phyloP scores from a whole-genome alignment of 2,329 filamentous ascomycete species.

The Colletotrichum orchidophilum region DNA sequence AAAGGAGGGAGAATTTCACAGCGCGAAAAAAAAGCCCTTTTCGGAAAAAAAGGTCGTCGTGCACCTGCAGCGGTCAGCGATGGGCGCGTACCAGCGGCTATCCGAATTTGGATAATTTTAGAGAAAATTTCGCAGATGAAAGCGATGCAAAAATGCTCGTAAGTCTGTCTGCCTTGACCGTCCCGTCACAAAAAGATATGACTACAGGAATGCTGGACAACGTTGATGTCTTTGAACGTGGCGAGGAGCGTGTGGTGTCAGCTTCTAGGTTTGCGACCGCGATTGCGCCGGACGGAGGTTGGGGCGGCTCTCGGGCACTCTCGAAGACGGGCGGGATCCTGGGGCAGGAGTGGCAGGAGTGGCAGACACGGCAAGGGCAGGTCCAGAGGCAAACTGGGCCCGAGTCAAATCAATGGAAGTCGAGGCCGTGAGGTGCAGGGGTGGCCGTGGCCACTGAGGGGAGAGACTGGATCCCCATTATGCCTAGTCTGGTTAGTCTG shows the following conservation, averaged over 20 bases:
- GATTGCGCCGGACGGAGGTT: neutral
- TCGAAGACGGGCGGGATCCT: neutral
- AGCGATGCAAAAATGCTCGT: neutral
- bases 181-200: neutral
- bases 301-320: neutral
- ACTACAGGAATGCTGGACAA: neutral
- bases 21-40: constrained; percentile 9
- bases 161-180: neutral
- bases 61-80: neutral
- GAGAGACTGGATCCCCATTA: neutral
- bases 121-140: neutral
- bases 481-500: constrained; percentile 23
- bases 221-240: neutral
- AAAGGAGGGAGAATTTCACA: constrained; percentile 25
- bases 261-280: neutral
- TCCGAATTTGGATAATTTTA: constrained; percentile 6
- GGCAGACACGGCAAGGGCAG: neutral
- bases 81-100: constrained; percentile 1
- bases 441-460: neutral
- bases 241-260: neutral
- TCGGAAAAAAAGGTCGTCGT: constrained; percentile 26
- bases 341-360: neutral
- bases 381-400: neutral
- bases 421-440: constrained; percentile 14
- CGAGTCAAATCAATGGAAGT: neutral